Percentiles rank a stretch among this genome's conserved stretches.
These are phyloP conservation scores for Penicillium canescens DNA, from an alignment of 495 filamentous ascomycete genomes.

Conservation along the genomic window DNA sequence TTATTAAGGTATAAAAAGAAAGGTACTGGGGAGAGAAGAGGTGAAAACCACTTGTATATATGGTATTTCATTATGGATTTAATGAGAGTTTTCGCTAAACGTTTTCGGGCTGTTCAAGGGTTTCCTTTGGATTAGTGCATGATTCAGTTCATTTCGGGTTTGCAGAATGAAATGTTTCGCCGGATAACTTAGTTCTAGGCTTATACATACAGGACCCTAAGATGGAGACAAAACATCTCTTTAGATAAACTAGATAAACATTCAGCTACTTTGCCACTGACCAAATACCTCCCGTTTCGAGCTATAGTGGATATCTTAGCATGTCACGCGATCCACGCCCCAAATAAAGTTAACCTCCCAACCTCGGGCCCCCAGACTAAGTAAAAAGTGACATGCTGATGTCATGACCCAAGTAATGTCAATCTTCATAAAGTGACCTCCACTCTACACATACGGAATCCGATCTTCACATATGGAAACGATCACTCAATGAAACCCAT, in stretches of 20 bases:
- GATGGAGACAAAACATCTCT: no score
- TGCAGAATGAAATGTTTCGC: no score
- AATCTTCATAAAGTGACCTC: background rate
- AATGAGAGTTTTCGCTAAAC: no score
- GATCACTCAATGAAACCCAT: background rate
- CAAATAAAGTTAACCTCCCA: conserved; percentile 3
- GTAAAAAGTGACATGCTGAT: conserved; percentile 5
- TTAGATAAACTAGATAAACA: no score
- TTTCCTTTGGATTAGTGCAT: background rate
- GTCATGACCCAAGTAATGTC: conserved; percentile 1
- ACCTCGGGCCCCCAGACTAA: background rate
- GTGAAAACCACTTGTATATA: background rate
- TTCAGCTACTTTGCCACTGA: no score
- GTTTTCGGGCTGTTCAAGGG: background rate
- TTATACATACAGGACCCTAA: no score
- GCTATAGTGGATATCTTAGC: background rate
- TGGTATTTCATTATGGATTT: background rate
- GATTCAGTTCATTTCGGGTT: background rate
- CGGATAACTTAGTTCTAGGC: no score
- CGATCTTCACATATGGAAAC: background rate
- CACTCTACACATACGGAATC: no score
- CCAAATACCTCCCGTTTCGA: no score
- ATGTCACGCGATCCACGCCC: background rate
- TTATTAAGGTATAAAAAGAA: background rate
- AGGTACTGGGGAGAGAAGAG: no score